Evolutionary conservation across 306 rosid species (phyloP), one percentile per base, ranked within the genome.

Genomic region (Dryas drummondii): DNA sequence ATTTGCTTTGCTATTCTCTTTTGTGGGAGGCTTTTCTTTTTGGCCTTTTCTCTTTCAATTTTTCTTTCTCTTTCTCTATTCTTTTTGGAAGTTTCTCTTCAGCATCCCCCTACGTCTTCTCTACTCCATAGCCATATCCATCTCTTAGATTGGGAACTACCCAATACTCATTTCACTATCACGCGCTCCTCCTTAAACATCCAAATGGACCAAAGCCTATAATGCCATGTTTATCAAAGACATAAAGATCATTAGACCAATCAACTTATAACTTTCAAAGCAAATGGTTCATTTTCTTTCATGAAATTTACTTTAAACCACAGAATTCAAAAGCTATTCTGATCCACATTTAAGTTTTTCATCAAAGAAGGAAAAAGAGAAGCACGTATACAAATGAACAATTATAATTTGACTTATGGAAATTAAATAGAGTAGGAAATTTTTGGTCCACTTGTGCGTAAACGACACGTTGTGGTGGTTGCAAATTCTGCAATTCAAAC

Each of bases 61-160:
- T 78, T 73, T 64, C 75, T 57, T 52, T 81, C 73, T 22, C 42
- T 16, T 70, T 65, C 49, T 76, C 60, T 12, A 19, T 69, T 63
- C 89, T 89, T 88, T 89, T 91, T 85, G 94, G 96, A 91, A 89
- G 91, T 84, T 88, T 93, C 92, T 88, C 83, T 71, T 83, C 85
- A 84, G 83, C 89, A 76, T 75, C 79, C 73, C 40, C 73, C 40
- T 27, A 14, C 51, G 12, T 5, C 42, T 41, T 73, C 40, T 56
- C 68, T 59, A 75, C 51, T 70, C 26, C 77, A 49, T 62, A 69
- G 32, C 70, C 75, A 71, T 63, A 65, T 27, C 42, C 1, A 12
- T 59, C 12, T 9, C 22, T 26, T 41, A 16, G 68, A 41, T 63
- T 63, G 49, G 49, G 49, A 63, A 63, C 49, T 40, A 41, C 27